Evolutionary conservation across 2,329 filamentous ascomycete species (phyloP).

Genomic region (Colletotrichum horii): DNA sequence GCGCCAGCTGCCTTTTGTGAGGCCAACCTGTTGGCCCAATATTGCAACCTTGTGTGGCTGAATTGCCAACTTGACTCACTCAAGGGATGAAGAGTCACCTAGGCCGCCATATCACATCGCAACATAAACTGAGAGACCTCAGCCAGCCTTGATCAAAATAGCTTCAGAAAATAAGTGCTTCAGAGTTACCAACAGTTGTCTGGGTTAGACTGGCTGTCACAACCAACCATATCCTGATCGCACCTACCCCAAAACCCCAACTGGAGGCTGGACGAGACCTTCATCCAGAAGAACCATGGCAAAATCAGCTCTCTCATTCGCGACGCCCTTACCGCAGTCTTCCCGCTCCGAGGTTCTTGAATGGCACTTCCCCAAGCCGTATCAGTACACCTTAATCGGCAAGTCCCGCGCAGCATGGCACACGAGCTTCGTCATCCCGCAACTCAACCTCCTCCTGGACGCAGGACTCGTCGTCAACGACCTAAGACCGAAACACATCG

Average conservation of each 20-base stretch:
- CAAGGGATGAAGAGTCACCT: not conserved
- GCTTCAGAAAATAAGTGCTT: not conserved
- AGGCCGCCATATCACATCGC: not conserved
- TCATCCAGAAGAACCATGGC: not conserved
- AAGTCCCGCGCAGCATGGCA: slow-evolving; percentile 56
- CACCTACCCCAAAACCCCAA: not conserved
- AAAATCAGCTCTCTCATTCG: slow-evolving; percentile 33
- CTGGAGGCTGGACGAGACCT: not conserved
- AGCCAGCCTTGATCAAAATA: fast-evolving
- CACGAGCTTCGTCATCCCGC: slow-evolving; percentile 55
- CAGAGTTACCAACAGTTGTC: not conserved
- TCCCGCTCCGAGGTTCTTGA: slow-evolving; percentile 48
- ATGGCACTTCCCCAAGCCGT: slow-evolving; percentile 49
- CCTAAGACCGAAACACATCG: slow-evolving; percentile 51
- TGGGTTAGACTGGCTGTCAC: not conserved
- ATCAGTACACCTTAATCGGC: slow-evolving; percentile 49
- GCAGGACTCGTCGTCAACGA: slow-evolving; percentile 52
- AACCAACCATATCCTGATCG: not conserved
- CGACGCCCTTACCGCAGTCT: slow-evolving; percentile 48
- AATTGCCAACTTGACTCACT: not conserved
- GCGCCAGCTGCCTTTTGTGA: not conserved
- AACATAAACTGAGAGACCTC: not conserved
- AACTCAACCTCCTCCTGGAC: slow-evolving; percentile 55
- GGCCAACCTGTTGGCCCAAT: not conserved
- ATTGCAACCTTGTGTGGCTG: not conserved